Percentiles rank a stretch among this genome's conserved stretches.
Evolutionary conservation across 257 asterid species (phyloP).

Genomic region (Nicotiana obtusifolia): DNA sequence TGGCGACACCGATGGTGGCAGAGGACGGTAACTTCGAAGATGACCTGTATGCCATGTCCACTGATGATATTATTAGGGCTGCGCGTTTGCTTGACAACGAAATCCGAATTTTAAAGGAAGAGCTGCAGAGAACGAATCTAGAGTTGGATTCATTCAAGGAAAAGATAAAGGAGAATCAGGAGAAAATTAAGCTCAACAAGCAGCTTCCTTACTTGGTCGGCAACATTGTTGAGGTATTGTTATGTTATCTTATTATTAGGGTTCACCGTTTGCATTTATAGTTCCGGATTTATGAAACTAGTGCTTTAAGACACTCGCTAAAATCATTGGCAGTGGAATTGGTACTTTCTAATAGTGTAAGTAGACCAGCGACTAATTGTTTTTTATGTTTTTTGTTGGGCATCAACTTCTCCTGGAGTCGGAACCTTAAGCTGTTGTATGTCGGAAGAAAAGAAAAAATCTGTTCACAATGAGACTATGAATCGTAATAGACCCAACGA

Average conservation of each 20-base stretch:
- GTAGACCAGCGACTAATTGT: neutral
- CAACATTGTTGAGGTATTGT: conserved; percentile 50
- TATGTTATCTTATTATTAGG: neutral
- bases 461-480: neutral
- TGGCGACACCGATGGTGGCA: conserved; percentile 66
- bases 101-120: conserved; percentile 74
- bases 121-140: conserved; percentile 71
- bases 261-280: neutral
- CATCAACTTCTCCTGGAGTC: neutral
- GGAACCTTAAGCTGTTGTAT: neutral
- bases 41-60: conserved; percentile 67
- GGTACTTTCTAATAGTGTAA: neutral
- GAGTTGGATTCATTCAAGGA: conserved; percentile 73
- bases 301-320: neutral
- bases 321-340: neutral
- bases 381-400: neutral
- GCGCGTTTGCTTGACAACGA: conserved; percentile 83
- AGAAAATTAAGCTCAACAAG: conserved; percentile 78
- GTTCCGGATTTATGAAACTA: neutral
- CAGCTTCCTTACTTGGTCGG: conserved; percentile 91
- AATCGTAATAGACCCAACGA: neutral
- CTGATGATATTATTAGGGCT: conserved; percentile 68
- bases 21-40: conserved; percentile 73
- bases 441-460: neutral
- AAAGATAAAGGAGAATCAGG: conserved; percentile 80